Base-by-base conservation (phyloP, 1,284 basidiomycete species). In the Cryptococcus neoformans region DNA sequence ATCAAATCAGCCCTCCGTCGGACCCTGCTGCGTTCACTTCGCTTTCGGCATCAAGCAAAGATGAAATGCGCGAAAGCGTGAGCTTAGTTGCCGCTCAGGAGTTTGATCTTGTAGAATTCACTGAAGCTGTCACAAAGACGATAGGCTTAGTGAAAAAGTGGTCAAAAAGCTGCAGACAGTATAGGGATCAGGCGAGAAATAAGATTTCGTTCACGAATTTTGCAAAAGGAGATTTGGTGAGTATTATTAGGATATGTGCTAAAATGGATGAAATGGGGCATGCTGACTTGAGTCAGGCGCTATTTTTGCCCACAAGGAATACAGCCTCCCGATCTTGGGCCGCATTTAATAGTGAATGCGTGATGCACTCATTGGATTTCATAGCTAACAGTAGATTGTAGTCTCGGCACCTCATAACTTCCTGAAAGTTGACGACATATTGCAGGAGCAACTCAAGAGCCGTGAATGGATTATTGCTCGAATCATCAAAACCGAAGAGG, bases 331-430 rank as follows among this genome's bases (percentile, higher is more conserved):
- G 92, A 72, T 89, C 91, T 0, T 97, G 92, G 92, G 93, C 93
- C n/a, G 93, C 92, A 14, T 96, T 96, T 78, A 96, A 96, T 76
- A 88, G 67, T 68, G 41, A 64, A 62, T 62, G 1, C 6, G 14
- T 41, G 9, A 12, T 51, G 17, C 7, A 11, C 40, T 41, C 6
- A 38, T 36, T 6, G 39, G 16, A 39, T n/a, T 12, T 4, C n/a
- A 16, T 41, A 12, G 50, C 44, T 56, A 2, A 51, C n/a, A 17
- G 11, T 17, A 2, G 57, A 62, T 59, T 36, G 21, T 62, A 92
- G 91, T 96, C 6, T 92, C 90, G 6, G 94, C 92, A 76, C 95
- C 95, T 39, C 95, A 98, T 78, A 95, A 95, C 78, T 99, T 99
- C 80, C 83, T 99, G 46, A 86, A 92, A 70, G 88, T 91, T 6